Base-by-base conservation (phyloP, 108 stramenopile species). In the Cyclotella choctawhatcheeana region DNA sequence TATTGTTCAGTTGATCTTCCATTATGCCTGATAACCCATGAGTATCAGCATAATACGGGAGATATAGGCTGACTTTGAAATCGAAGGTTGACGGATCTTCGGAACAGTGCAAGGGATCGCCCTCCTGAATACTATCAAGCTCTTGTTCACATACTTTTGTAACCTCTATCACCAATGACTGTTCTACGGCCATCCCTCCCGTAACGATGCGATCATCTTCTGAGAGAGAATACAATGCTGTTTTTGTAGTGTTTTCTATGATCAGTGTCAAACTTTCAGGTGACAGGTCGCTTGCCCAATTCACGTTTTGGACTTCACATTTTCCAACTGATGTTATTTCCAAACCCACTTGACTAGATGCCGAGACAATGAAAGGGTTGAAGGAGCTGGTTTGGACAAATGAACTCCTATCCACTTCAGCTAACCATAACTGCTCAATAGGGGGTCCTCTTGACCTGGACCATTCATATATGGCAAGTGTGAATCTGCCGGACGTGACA, bases 341-440 rank as follows among this genome's bases (percentile, higher is more conserved):
- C 20, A 63, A 44, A 25, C 62, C 62, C 2, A 43, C 40, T 3
- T 5, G 21, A 26, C 44, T 45, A 44, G n/a, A 17, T 44, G n/a
- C 40, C 12, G 62, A 43, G 3, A 63, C 44, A 45, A 45, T 25
- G 62, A 63, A 63, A 24, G 62, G 62, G n/a, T 63, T 63, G 3
- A 25, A 25, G 2, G 43, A 37, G 26, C 12, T 24, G 4, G 35
- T 44, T 12, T 43, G 40, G 12, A 20, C 40, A 18, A 17, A 63
- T 12, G 40, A 63, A 25, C 16, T 44, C 43, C 22, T 63, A 14
- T 43, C 40, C 2, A 63, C 62, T 22, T 27, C 26, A 16, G 40
- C 44, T 43, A 43, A 13, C 40, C 35, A 63, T 2, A 63, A 25
- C 16, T 63, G 62, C 40, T 44, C 44, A 16, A 63, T 43, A 5